phyloP scores from a whole-genome alignment of 495 filamentous ascomycete species.

The Xylaria longipes region DNA sequence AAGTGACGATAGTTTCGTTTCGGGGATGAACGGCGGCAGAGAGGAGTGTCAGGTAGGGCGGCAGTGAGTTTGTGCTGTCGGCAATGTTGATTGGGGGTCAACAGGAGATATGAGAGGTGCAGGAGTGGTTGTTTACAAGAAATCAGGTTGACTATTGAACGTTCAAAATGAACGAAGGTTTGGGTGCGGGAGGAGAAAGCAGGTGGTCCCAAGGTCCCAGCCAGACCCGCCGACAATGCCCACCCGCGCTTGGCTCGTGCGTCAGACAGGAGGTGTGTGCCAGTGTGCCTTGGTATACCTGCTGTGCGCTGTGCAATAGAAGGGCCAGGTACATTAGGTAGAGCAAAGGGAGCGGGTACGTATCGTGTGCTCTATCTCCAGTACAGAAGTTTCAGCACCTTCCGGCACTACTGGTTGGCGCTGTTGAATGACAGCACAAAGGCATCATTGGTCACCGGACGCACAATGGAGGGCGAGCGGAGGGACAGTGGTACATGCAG shows the following conservation, averaged over 20 bases:
- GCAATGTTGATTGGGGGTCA: conserved; percentile 32
- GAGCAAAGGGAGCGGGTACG: background rate
- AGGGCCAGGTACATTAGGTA: background rate
- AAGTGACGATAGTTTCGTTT: conserved; percentile 28
- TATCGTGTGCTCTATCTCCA: conserved; percentile 15
- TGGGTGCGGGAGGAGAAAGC: conserved; percentile 47
- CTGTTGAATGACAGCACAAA: conserved; percentile 25
- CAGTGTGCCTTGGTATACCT: conserved; percentile 5
- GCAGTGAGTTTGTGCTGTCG: conserved; percentile 36
- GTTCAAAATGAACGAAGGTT: conserved; percentile 45
- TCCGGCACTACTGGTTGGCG: background rate
- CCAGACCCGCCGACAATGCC: conserved; percentile 38
- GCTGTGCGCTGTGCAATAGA: background rate
- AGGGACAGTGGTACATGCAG: conserved; percentile 12
- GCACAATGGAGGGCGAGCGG: background rate
- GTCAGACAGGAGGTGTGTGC: conserved; percentile 20
- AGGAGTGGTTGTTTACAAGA: conserved; percentile 44
- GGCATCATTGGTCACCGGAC: conserved; percentile 22
- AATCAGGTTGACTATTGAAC: conserved; percentile 33
- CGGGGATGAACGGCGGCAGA: conserved; percentile 35
- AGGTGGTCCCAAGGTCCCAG: conserved; percentile 30
- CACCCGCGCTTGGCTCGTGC: conserved; percentile 34
- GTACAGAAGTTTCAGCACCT: conserved; percentile 20
- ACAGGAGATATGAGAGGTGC: conserved; percentile 27
- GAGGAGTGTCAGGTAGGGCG: conserved; percentile 34